Base-by-base conservation (phyloP, 1,284 basidiomycete species). In the Agaricales sp. region DNA sequence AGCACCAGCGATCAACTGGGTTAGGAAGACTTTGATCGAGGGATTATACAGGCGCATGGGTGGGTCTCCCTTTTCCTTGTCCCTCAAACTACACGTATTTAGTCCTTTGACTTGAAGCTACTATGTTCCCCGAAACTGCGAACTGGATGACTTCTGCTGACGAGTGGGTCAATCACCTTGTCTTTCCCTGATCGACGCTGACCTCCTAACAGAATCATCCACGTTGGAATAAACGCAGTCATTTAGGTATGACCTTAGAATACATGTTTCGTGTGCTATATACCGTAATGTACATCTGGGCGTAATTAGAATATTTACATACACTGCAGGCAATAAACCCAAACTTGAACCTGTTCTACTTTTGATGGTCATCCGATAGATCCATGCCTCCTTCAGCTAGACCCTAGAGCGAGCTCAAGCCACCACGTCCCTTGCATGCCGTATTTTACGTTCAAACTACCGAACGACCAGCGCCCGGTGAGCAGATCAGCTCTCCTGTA, bases 101-200 rank as follows among this genome's bases (percentile, higher is more conserved):
- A n/a, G n/a, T n/a, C n/a, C 23, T 47, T 45, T 46, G 43, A 26
- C 50, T 4, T 24, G 24, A 38, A 73, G 74, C 68, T 1, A 72
- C 68, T 0, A 76, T 78, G 70, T 78, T 78, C 62, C 77, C 76
- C 0, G 75, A 77, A 51, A 77, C 74, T 1, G 73, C 62, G 1
- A 76, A 75, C 50, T 79, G 77, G 77, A 52, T 72, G 4, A 72
- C 69, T 1, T 66, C 70, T 23, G 70, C 72, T 4, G 75, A 78
- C 52, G 71, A 77, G 73, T 76, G 57, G 50, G 73, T 59, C n/a
- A 18, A 8, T 30, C 35, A 20, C 13, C 41, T 48, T 46, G 2
- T 47, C 37, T 37, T 49, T 20, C 26, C 41, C 18, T 3, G 3
- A 37, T 16, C 25, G 3, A 25, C 22, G 14, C 37, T 51, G 21